Conservation (phyloP, 2,329 filamentous ascomycete genomes). For the Trichophyton verrucosum region DNA sequence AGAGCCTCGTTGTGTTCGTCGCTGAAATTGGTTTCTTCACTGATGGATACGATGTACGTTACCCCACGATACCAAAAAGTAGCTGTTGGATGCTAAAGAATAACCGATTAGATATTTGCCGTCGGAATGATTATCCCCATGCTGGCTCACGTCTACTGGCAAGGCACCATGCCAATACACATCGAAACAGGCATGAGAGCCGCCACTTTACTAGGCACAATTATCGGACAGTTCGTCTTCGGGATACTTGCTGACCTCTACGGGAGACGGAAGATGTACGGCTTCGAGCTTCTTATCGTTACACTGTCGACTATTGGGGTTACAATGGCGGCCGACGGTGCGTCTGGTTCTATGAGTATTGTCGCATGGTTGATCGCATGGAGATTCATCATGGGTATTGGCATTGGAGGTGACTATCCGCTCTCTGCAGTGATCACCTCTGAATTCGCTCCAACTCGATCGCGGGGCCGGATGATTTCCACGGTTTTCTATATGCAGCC, state of each 20-base stretch:
- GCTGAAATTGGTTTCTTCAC: conserved; percentile 3
- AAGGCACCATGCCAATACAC: background rate
- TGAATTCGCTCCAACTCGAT: background rate
- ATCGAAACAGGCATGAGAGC: background rate
- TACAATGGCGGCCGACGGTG: background rate
- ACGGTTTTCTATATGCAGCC: conserved; percentile 81
- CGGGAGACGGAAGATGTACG: conserved; percentile 2
- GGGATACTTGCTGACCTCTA: conserved; percentile 1
- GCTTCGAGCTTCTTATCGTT: conserved; percentile 1
- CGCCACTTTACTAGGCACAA: background rate
- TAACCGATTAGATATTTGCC: background rate
- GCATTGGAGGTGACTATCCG: conserved; percentile 5
- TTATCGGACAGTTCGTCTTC: conserved; percentile 3
- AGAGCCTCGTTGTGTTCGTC: conserved; percentile 10
- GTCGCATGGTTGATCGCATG: conserved; percentile 1
- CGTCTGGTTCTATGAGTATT: background rate
- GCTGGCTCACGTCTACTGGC: conserved; percentile 2
- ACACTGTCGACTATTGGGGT: background rate
- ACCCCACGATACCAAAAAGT: too few species aligned
- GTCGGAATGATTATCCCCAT: conserved; percentile 3
- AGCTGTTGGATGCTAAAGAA: background rate
- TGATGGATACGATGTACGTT: background rate
- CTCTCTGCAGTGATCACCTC: background rate
- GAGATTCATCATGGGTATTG: conserved; percentile 4
- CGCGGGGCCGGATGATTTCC: conserved; percentile 18